Evolutionary conservation across 169 alveolate genomes (phyloP).

Genomic region (Pseudocohnilembus persalinus): DNA sequence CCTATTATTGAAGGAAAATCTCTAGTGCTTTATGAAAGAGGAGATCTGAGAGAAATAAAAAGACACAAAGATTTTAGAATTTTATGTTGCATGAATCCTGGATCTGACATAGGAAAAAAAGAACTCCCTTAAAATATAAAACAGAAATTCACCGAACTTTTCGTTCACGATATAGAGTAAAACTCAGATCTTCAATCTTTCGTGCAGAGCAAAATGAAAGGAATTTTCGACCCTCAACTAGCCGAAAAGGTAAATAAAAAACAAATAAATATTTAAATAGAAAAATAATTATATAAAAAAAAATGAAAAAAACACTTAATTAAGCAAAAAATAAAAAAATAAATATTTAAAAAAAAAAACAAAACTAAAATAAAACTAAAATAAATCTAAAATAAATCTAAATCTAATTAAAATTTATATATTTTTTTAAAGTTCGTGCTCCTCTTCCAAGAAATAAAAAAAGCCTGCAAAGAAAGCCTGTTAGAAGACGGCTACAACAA

Average conservation of each 20-base stretch:
- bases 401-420: too few relatives aligned
- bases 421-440: constrained; percentile 56
- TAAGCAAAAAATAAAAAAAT: too few relatives aligned
- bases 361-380: too few relatives aligned
- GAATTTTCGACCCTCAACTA: too few relatives aligned
- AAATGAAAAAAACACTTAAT: too few relatives aligned
- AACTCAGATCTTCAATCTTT: constrained; percentile 63
- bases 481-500: constrained; percentile 32
- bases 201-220: constrained; percentile 46
- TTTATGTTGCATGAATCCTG: constrained; percentile 99
- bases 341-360: too few relatives aligned
- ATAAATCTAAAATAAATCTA: too few relatives aligned
- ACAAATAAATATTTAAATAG: too few relatives aligned
- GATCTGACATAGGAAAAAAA: constrained; percentile 94
- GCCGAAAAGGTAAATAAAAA: too few relatives aligned
- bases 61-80: constrained; percentile 95
- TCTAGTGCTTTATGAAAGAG: constrained; percentile 63
- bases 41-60: constrained; percentile 83
- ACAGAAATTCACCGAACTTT: constrained; percentile 94
- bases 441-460: constrained; percentile 65
- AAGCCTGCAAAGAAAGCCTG: constrained; percentile 23
- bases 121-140: constrained; percentile 94
- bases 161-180: constrained; percentile 90
- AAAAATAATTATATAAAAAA: too few relatives aligned
- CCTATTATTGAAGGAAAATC: constrained; percentile 50